These are phyloP conservation scores for Prunella vulgaris DNA, from an alignment of 257 asterid genomes.

Conservation along the genomic window DNA sequence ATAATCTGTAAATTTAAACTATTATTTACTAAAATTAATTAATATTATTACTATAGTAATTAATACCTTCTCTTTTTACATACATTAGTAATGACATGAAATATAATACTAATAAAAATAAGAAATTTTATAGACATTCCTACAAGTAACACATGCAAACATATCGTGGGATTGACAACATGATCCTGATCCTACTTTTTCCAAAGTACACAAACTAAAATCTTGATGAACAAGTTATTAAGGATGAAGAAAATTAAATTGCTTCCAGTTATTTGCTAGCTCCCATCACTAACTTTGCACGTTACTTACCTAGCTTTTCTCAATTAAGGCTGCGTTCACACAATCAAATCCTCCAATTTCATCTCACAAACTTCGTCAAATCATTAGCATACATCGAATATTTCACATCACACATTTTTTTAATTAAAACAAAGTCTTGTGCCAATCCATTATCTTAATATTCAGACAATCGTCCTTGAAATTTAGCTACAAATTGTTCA, in stretches of 20 bases:
- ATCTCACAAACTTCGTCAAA: constrained; percentile 10
- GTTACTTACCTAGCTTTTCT: constrained; percentile 4
- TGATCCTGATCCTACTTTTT: constrained; percentile 18
- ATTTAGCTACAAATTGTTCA: constrained; percentile 35
- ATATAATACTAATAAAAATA: no score
- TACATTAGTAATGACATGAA: background rate
- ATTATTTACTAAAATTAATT: no score
- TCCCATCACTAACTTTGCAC: constrained; percentile 1
- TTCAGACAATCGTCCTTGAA: constrained; percentile 51
- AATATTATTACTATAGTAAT: no score
- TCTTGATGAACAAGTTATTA: constrained; percentile 20
- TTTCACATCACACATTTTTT: constrained; percentile 17
- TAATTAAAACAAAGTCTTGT: background rate
- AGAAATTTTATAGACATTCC: background rate
- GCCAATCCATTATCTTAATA: constrained; percentile 26
- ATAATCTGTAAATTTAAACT: no score
- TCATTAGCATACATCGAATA: constrained; percentile 36
- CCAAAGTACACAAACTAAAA: constrained; percentile 27
- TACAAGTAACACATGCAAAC: background rate
- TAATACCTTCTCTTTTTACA: no score
- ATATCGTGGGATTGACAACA: constrained; percentile 19
- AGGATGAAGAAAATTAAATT: background rate
- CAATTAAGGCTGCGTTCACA: constrained; percentile 15
- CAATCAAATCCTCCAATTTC: background rate
- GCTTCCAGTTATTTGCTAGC: constrained; percentile 28